phyloP scores from a whole-genome alignment of 306 rosid genomes.

The Quercus engelmannii region DNA sequence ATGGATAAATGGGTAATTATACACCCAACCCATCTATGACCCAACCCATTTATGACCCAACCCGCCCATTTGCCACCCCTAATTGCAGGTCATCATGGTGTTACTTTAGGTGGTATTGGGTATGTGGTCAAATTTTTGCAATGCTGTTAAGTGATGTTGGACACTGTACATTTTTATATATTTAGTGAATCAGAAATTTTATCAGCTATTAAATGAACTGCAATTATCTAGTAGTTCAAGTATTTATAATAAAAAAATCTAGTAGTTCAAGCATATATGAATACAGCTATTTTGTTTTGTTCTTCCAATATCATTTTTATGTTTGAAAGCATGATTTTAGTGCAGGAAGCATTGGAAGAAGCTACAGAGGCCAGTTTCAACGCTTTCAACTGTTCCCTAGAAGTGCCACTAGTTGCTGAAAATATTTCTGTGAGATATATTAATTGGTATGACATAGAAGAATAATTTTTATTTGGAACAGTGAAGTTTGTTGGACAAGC shows the following conservation, averaged over 20 bases:
- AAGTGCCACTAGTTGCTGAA: background rate
- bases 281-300: background rate
- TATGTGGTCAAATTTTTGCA: conserved; percentile 24
- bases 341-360: conserved; percentile 92
- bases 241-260: background rate
- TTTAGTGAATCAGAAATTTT: background rate
- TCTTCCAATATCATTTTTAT: background rate
- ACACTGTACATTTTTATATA: background rate
- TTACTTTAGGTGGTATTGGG: conserved; percentile 96
- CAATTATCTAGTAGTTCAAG: background rate
- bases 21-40: too few relatives aligned
- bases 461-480: background rate
- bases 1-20: too few relatives aligned
- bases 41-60: too few relatives aligned
- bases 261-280: background rate
- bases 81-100: conserved; percentile 61
- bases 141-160: background rate
- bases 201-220: background rate
- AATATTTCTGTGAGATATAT: background rate
- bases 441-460: background rate
- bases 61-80: too few relatives aligned
- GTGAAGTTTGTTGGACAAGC: background rate
- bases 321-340: conserved; percentile 34
- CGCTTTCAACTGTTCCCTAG: conserved; percentile 80
- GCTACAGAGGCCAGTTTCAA: conserved; percentile 81